phyloP scores from a whole-genome alignment of 805 yeast species.

The Tetrapisispora arboricola region DNA sequence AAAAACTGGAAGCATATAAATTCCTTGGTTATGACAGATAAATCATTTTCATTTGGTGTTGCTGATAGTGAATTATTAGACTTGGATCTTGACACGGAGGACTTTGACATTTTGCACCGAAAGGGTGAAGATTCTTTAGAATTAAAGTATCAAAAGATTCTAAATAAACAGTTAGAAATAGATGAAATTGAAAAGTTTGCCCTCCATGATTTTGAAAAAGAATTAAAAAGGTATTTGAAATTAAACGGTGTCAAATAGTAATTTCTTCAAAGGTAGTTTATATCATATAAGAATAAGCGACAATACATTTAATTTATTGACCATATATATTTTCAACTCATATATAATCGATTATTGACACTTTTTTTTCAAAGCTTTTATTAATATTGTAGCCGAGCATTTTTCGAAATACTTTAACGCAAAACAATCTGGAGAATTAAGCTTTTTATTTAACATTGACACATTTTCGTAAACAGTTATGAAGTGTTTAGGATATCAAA shows the following conservation, averaged over 20 bases:
- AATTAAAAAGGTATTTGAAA: constrained; percentile 1
- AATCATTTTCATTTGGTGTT: constrained; percentile 38
- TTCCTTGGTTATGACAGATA: constrained; percentile 32
- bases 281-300: too few relatives aligned
- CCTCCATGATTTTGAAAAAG: constrained; percentile 1
- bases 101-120: constrained; percentile 15
- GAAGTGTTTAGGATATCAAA: too few relatives aligned
- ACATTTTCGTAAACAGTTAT: too few relatives aligned
- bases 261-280: background rate
- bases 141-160: constrained; percentile 23
- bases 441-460: too few relatives aligned
- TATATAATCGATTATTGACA: background rate
- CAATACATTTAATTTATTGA: background rate
- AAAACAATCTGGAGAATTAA: background rate
- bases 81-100: constrained; percentile 26
- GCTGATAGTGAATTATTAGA: constrained; percentile 41
- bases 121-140: constrained; percentile 21
- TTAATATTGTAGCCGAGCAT: too few relatives aligned
- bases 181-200: constrained; percentile 21
- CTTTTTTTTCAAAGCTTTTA: too few relatives aligned
- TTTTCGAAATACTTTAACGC: too few relatives aligned
- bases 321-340: background rate
- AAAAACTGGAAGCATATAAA: constrained; percentile 38
- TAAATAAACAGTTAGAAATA: constrained; percentile 11
- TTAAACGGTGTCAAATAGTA: background rate